Conservation (phyloP, 257 asterid genomes). For the Lantana camara region DNA sequence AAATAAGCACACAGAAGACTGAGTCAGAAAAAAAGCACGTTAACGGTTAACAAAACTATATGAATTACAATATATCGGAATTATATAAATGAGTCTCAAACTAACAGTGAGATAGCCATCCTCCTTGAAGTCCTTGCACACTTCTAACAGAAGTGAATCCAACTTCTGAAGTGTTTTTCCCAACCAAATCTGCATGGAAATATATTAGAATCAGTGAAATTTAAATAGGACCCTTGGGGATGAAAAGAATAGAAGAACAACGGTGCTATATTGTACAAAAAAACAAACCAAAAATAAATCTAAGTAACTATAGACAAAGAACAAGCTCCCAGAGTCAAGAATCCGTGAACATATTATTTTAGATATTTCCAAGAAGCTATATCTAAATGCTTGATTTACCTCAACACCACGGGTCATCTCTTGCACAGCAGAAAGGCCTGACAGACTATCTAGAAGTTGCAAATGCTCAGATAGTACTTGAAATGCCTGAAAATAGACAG, state of each 20-base stretch:
- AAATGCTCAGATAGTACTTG: conserved; percentile 90
- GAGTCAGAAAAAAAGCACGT: conserved; percentile 1
- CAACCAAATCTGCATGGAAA: conserved; percentile 81
- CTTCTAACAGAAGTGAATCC: conserved; percentile 86
- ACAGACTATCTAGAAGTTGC: conserved; percentile 85
- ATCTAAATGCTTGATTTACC: conserved; percentile 50
- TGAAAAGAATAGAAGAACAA: background rate
- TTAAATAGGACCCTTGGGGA: conserved; percentile 11
- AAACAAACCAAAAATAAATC: conserved; percentile 16
- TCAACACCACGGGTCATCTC: conserved; percentile 95
- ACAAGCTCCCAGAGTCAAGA: conserved; percentile 19
- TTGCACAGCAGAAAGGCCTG: conserved; percentile 83
- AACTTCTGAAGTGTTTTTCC: conserved; percentile 95
- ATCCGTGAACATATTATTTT: conserved; percentile 16
- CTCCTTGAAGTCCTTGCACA: conserved; percentile 91
- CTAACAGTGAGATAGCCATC: conserved; percentile 87
- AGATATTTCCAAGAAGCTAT: conserved; percentile 4
- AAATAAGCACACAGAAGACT: conserved; percentile 9
- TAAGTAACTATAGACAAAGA: conserved; percentile 21
- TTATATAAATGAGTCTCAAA: conserved; percentile 34
- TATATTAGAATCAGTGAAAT: conserved; percentile 15
- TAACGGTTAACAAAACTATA: conserved; percentile 7
- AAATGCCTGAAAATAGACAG: conserved; percentile 73
- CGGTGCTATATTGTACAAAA: conserved; percentile 4
- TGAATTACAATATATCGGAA: conserved; percentile 1